These are phyloP conservation scores for Penicillium oxalicum DNA, from an alignment of 2,329 filamentous ascomycete species.

Conservation along the genomic window DNA sequence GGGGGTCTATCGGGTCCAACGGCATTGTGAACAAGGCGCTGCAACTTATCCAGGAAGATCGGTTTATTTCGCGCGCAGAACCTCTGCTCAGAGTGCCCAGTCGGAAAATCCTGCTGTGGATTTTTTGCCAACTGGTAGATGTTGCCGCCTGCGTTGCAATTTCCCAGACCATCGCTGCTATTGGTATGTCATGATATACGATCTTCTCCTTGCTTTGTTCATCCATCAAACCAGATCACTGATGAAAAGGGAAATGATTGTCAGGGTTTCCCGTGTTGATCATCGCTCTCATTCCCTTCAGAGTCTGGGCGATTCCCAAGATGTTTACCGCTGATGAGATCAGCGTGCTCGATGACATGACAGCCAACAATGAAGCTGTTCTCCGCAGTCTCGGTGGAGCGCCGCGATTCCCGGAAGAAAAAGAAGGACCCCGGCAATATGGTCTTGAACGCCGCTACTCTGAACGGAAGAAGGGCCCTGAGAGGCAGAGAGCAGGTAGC, in stretches of 20 bases:
- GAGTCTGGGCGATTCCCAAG: constrained; percentile 46
- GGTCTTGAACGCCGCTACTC: constrained; percentile 17
- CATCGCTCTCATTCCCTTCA: constrained; percentile 50
- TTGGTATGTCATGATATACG: constrained; percentile 27
- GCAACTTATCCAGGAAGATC: constrained; percentile 57
- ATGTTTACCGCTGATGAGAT: constrained; percentile 49
- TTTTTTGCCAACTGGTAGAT: constrained; percentile 47
- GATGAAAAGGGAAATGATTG: too few relatives aligned
- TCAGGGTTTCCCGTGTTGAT: constrained; percentile 54
- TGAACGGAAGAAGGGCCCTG: constrained; percentile 16
- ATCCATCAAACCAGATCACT: too few relatives aligned
- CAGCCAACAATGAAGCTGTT: constrained; percentile 49
- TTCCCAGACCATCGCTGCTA: constrained; percentile 55
- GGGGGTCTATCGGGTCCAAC: constrained; percentile 66
- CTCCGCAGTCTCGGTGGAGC: constrained; percentile 49
- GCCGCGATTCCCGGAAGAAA: constrained; percentile 35
- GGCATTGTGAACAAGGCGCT: constrained; percentile 66
- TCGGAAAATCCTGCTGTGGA: constrained; percentile 46
- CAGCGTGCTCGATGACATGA: constrained; percentile 48
- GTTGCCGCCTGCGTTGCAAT: constrained; percentile 53
- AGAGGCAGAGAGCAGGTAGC: constrained; percentile 20
- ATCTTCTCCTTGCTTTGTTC: too few relatives aligned
- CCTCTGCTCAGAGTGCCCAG: constrained; percentile 42
- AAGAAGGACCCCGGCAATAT: constrained; percentile 10
- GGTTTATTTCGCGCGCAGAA: constrained; percentile 51